Conservation (phyloP, 1,284 basidiomycete species). For the Sanghuangporus weigelae region DNA sequence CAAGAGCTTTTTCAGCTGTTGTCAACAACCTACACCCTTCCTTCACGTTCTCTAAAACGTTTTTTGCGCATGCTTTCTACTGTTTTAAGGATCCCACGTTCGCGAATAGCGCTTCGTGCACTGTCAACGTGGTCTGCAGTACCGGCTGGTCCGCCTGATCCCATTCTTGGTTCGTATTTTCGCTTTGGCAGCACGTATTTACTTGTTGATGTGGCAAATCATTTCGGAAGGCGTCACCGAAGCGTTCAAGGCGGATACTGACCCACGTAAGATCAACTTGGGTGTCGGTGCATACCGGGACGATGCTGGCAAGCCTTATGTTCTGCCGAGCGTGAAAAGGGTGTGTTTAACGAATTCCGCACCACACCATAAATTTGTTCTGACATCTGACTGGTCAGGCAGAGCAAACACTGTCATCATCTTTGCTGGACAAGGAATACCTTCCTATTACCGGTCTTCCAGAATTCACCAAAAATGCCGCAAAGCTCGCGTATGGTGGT, state of each 20-base stretch:
- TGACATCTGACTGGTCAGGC: conserved; percentile 44
- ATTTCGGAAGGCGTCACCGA: conserved; percentile 69
- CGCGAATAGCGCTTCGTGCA: conserved; percentile 29
- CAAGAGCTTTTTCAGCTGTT: neutral
- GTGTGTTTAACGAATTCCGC: conserved; percentile 33
- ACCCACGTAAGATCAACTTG: conserved; percentile 93
- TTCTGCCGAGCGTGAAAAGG: conserved; percentile 87
- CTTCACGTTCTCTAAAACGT: conserved; percentile 26
- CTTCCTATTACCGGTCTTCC: conserved; percentile 92
- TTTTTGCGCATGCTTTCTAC: conserved; percentile 25
- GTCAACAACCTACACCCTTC: neutral
- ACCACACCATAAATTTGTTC: neutral
- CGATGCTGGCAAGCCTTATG: conserved; percentile 92
- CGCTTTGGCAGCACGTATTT: neutral
- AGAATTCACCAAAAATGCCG: conserved; percentile 86
- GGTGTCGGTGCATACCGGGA: conserved; percentile 96
- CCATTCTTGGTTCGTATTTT: conserved; percentile 75
- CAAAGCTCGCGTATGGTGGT: conserved; percentile 87
- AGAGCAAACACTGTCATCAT: conserved; percentile 67
- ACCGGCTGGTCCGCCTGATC: conserved; percentile 85
- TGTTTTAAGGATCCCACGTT: conserved; percentile 30
- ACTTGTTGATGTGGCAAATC: conserved; percentile 11
- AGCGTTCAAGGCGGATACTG: conserved; percentile 92
- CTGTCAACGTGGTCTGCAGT: conserved; percentile 82
- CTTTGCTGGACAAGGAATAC: conserved; percentile 93